Evolutionary conservation across 1,284 basidiomycete species (phyloP).

Genomic region (Tremellales sp.): DNA sequence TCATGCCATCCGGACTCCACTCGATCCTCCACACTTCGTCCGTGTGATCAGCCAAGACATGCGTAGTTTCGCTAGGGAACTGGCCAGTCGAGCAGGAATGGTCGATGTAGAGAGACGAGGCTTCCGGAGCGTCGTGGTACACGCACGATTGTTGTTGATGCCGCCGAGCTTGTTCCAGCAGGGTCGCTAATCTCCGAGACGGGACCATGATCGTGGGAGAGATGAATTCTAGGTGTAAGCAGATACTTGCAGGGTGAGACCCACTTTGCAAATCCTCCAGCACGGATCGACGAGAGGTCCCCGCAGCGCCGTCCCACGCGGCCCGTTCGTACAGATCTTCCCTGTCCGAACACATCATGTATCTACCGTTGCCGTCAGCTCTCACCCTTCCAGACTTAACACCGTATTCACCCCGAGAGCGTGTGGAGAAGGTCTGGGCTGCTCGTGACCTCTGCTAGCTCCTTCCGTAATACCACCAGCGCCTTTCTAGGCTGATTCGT

Average conservation of each 20-base stretch:
- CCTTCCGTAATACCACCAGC: conserved; percentile 76
- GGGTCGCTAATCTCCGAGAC: conserved; percentile 73
- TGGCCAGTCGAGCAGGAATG: conserved; percentile 72
- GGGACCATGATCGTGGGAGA: conserved; percentile 90
- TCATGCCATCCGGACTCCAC: conserved; percentile 86
- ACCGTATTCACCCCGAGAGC: conserved; percentile 68
- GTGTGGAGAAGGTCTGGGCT: conserved; percentile 75
- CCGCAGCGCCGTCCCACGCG: conserved; percentile 82
- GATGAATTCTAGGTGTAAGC: conserved; percentile 63
- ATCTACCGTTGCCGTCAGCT: conserved; percentile 50
- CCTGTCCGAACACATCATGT: conserved; percentile 82
- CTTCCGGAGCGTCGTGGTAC: conserved; percentile 65
- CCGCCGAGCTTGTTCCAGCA: conserved; percentile 79
- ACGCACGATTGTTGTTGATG: conserved; percentile 73
- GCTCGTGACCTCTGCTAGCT: conserved; percentile 73
- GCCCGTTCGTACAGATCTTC: conserved; percentile 78
- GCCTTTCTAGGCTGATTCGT: conserved; percentile 74
- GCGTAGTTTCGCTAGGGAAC: conserved; percentile 81
- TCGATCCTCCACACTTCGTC: conserved; percentile 95
- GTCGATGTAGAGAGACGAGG: conserved; percentile 78
- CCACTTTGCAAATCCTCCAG: conserved; percentile 78
- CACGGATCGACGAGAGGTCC: conserved; percentile 69
- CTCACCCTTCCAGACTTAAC: not conserved
- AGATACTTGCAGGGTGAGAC: conserved; percentile 27
- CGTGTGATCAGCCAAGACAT: conserved; percentile 75